Base-by-base conservation (phyloP, 2,329 filamentous ascomycete species). In the Colletotrichum gloeosporioides region DNA sequence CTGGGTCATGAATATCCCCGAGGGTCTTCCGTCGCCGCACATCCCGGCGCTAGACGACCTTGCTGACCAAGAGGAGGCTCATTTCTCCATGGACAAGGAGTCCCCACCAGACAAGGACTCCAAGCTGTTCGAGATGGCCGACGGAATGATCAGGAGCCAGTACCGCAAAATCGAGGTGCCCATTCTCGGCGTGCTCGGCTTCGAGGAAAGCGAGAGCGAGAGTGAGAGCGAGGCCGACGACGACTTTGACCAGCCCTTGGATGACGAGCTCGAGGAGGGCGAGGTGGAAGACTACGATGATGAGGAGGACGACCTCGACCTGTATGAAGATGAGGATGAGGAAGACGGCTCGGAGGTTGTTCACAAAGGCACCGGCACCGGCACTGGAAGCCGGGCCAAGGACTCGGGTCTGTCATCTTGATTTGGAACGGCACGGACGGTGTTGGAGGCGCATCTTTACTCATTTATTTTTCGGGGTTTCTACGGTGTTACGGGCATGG, bases 91-190 rank as follows among this genome's bases (percentile, higher is more conserved):
- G 78, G 87, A 88, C 77, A 81, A 80, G 39, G 86, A 87, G 49
- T 78, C 79, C 13, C 78, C 81, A 12, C 67, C 76, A n/a, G 87
- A 88, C 79, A 85, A 86, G 79, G 87, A 89, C 77, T 78, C 81
- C 57, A 85, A 86, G 78, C 80, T 89, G 61, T 87, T 87, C 68
- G 82, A 83, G 62, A 85, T 88, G 77, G 87, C 87, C 65, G 87
- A 88, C 79, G 85, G 86, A 76, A 82, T 89, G 75, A 88, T 89
- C 82, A 87, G 85, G 81, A 88, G 86, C 78, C 87, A 89, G 79
- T 83, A 88, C 78, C 84, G 85, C 64, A 84, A 85, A 80, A 84
- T 87, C 44, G 86, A 88, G 73, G 85, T 89, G 76, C 87, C 87
- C 55, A 80, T 89, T 72, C 81, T 89, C 80, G 87, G 87, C 13